Conservation (phyloP, 2,329 filamentous ascomycete genomes). For the Curvularia eragrostidis region DNA sequence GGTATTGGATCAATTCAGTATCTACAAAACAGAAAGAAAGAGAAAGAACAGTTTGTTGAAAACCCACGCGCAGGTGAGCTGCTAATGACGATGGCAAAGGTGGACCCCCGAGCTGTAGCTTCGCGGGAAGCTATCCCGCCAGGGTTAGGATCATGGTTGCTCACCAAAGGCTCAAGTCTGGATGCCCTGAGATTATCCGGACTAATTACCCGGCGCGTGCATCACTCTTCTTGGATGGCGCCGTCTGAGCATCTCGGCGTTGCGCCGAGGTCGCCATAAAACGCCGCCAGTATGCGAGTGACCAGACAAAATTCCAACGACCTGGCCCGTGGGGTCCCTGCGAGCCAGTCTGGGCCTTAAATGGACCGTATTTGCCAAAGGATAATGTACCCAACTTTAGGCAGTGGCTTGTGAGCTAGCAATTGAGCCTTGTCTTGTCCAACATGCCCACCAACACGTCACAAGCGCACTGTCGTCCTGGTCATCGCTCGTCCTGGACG, state of each 20-base stretch:
- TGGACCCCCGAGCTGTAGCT: constrained; percentile 35
- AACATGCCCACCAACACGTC: constrained; percentile 74
- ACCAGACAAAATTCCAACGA: constrained; percentile 11
- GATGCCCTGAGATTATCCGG: constrained; percentile 39
- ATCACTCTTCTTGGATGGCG: constrained; percentile 27
- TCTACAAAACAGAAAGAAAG: constrained; percentile 13
- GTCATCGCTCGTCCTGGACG: constrained; percentile 53
- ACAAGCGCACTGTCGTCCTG: constrained; percentile 58
- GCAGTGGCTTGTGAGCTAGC: constrained; percentile 21
- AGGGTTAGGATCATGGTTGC: constrained; percentile 27
- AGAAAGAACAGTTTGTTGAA: constrained; percentile 14
- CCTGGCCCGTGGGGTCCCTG: constrained; percentile 12
- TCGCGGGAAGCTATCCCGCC: constrained; percentile 39
- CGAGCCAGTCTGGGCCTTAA: background rate
- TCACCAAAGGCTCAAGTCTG: constrained; percentile 32
- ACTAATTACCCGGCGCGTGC: constrained; percentile 44
- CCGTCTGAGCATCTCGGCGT: constrained; percentile 23
- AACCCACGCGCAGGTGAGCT: constrained; percentile 29
- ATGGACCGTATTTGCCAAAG: constrained; percentile 5
- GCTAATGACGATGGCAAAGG: constrained; percentile 36
- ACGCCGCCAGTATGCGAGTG: constrained; percentile 27
- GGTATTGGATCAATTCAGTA: background rate
- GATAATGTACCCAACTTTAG: constrained; percentile 14
- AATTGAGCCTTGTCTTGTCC: constrained; percentile 47
- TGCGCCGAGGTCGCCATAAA: constrained; percentile 33